Evolutionary conservation across 78 protist species (phyloP).

Genomic region (Planoprotostelium fungivorum): DNA sequence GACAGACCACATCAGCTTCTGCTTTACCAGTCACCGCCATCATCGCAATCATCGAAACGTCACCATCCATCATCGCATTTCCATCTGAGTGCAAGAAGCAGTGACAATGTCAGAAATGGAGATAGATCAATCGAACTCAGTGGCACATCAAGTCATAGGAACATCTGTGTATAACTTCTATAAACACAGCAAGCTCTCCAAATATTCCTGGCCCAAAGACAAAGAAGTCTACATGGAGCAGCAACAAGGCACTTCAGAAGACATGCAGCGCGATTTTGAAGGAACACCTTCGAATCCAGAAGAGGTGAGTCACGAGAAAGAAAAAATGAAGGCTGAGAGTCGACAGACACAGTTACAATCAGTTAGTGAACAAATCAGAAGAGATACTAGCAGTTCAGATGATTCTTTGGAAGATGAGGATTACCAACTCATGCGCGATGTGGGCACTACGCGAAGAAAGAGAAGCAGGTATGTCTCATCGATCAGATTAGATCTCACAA

Average conservation of each 20-base stretch:
- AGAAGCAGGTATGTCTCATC: neutral
- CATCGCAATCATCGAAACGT: too few species aligned
- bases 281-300: too few species aligned
- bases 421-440: neutral
- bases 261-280: too few species aligned
- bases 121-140: neutral
- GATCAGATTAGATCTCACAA: neutral
- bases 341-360: too few species aligned
- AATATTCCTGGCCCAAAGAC: neutral
- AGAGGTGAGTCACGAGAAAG: too few species aligned
- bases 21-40: too few species aligned
- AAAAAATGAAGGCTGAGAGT: too few species aligned
- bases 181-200: neutral
- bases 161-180: neutral
- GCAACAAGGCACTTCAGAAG: too few species aligned
- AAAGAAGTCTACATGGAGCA: neutral
- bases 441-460: neutral
- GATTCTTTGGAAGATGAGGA: neutral
- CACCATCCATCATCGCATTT: too few species aligned
- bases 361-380: neutral
- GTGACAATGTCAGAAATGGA: too few species aligned
- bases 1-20: too few species aligned
- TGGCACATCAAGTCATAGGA: neutral
- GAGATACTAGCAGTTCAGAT: neutral
- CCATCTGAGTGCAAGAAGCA: too few species aligned